Evolutionary conservation across 768 basidiomycete species (phyloP).

Genomic region (Lentinula sp.): DNA sequence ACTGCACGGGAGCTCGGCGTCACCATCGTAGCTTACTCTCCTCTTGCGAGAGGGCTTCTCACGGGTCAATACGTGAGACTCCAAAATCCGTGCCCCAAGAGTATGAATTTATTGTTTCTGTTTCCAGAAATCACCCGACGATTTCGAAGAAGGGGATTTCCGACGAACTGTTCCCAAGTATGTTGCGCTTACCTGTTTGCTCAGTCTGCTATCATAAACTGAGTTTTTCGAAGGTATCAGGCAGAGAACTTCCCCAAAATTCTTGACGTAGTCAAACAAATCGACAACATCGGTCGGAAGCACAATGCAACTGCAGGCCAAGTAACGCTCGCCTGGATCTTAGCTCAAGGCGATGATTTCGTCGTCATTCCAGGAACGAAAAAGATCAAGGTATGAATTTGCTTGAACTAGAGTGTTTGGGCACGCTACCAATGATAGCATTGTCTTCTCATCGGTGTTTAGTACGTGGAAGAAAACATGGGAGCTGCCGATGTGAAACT

Average conservation of each 20-base stretch:
- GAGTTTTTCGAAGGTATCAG: conserved; percentile 19
- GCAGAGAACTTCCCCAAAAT: conserved; percentile 43
- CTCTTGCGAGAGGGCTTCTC: conserved; percentile 42
- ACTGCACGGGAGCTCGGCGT: conserved; percentile 38
- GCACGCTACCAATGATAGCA: background rate
- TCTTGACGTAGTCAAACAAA: conserved; percentile 32
- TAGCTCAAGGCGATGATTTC: conserved; percentile 36
- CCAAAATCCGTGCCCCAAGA: background rate
- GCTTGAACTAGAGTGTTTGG: conserved; percentile 4
- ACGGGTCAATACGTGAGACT: conserved; percentile 26
- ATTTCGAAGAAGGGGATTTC: conserved; percentile 35
- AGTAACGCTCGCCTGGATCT: conserved; percentile 42
- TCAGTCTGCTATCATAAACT: background rate
- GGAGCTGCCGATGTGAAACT: conserved; percentile 27
- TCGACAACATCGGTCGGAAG: conserved; percentile 30
- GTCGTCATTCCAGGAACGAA: conserved; percentile 39
- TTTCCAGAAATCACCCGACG: conserved; percentile 26
- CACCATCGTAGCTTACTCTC: conserved; percentile 40
- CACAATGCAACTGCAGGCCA: conserved; percentile 40
- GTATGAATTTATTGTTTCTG: background rate
- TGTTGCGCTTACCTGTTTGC: background rate
- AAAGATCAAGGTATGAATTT: conserved; percentile 22
- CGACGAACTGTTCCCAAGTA: conserved; percentile 28
- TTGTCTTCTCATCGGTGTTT: background rate
- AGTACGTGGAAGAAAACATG: conserved; percentile 41